These are phyloP conservation scores for Penicillium sp. DNA, from an alignment of 2,329 filamentous ascomycete species.

Conservation along the genomic window DNA sequence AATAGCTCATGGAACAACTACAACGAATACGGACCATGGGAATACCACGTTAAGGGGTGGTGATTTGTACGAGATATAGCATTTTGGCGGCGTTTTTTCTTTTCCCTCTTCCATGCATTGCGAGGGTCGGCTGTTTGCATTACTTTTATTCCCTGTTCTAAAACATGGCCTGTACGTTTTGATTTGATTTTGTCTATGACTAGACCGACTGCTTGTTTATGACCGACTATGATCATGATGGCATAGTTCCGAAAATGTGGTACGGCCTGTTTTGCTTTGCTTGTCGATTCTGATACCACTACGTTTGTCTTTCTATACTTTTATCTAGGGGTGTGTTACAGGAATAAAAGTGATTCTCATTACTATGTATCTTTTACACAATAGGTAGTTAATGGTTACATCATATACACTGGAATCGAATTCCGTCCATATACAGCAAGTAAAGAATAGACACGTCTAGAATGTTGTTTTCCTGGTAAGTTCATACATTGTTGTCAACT, in stretches of 20 bases:
- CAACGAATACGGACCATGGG: constrained; percentile 75
- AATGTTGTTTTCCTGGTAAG: neutral
- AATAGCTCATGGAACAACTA: constrained; percentile 80
- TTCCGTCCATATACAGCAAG: neutral
- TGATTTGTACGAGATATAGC: constrained; percentile 38
- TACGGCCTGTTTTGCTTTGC: neutral
- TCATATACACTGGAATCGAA: neutral
- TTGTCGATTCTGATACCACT: constrained; percentile 8
- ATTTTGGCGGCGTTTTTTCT: constrained; percentile 7
- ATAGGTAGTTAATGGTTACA: neutral
- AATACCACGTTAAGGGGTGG: constrained; percentile 85
- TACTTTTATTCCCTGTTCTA: constrained; percentile 3
- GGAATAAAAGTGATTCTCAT: neutral
- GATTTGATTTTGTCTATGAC: neutral
- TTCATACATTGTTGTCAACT: neutral
- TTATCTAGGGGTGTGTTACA: constrained; percentile 1
- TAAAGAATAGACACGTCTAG: neutral
- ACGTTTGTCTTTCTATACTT: constrained; percentile 3
- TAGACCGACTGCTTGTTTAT: neutral
- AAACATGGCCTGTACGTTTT: neutral
- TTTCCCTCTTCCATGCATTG: constrained; percentile 6
- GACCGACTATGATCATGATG: neutral
- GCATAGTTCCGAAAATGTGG: neutral
- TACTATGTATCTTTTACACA: neutral
- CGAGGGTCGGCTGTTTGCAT: constrained; percentile 14